These are phyloP conservation scores for Petunia axillaris DNA, from an alignment of 257 asterid genomes.

Conservation along the genomic window DNA sequence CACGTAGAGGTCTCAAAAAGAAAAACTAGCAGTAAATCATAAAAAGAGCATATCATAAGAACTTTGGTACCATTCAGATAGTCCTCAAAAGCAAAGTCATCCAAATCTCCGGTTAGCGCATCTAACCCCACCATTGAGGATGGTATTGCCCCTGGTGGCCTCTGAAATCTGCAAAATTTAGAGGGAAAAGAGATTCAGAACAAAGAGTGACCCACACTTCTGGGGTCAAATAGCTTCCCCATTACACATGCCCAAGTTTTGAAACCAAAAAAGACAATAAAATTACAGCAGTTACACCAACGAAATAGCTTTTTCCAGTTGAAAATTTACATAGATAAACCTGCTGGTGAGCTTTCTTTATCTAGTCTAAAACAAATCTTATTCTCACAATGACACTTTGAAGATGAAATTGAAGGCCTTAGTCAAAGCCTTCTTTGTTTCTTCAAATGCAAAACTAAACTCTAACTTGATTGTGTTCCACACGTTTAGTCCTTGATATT, in stretches of 20 bases:
- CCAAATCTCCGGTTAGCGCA: slow-evolving; percentile 74
- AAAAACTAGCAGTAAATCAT: background rate
- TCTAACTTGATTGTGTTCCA: background rate
- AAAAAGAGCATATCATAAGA: background rate
- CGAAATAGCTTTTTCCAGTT: background rate
- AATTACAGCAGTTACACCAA: background rate
- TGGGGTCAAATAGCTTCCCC: slow-evolving; percentile 14
- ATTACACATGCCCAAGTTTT: slow-evolving; percentile 41
- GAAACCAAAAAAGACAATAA: background rate
- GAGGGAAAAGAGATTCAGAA: slow-evolving; percentile 20
- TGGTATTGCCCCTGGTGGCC: slow-evolving; percentile 84
- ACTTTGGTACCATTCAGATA: slow-evolving; percentile 68
- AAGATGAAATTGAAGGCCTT: slow-evolving; percentile 15
- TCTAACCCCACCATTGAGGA: slow-evolving; percentile 90
- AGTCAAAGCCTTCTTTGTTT: background rate
- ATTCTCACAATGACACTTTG: background rate
- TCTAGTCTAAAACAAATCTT: background rate
- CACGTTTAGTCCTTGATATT: background rate
- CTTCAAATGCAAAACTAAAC: background rate
- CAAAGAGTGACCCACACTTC: background rate
- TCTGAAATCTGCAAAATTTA: slow-evolving; percentile 65
- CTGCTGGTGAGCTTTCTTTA: slow-evolving; percentile 15
- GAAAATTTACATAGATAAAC: background rate
- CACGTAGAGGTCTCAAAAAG: background rate
- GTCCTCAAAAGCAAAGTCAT: slow-evolving; percentile 77